Percentiles rank a stretch among this genome's conserved stretches.
These are phyloP conservation scores for Calonectria pauciramosa DNA, from an alignment of 2,329 filamentous ascomycete genomes.

Conservation along the genomic window DNA sequence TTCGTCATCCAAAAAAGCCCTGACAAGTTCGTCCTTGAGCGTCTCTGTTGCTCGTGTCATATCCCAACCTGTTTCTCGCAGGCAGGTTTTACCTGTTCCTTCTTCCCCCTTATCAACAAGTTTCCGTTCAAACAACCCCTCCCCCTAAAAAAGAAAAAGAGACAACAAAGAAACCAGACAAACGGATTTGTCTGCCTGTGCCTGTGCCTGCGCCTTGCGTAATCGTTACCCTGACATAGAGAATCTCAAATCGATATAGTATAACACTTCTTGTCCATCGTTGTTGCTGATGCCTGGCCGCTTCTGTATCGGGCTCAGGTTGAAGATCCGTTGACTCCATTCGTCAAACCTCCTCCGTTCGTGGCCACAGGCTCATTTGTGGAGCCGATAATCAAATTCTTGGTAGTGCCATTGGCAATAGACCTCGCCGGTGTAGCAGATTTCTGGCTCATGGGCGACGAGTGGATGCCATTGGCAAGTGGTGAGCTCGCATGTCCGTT, in stretches of 20 bases:
- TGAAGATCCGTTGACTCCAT: slow-evolving; percentile 48
- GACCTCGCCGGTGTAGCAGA: slow-evolving; percentile 42
- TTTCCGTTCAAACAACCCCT: slow-evolving; percentile 18
- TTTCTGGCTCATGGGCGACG: slow-evolving; percentile 60
- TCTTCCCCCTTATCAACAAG: slow-evolving; percentile 16
- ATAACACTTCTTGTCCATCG: slow-evolving; percentile 33
- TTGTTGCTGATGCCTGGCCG: slow-evolving; percentile 24
- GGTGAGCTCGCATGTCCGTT: slow-evolving; percentile 59
- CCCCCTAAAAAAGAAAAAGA: slow-evolving; percentile 22
- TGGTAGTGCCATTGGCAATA: slow-evolving; percentile 50
- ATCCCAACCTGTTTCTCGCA: slow-evolving; percentile 39
- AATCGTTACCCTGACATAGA: slow-evolving; percentile 46
- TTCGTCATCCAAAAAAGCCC: slow-evolving; percentile 36
- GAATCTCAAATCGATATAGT: slow-evolving; percentile 40
- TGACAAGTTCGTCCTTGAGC: slow-evolving; percentile 25
- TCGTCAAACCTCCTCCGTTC: slow-evolving; percentile 45
- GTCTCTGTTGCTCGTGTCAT: slow-evolving; percentile 27
- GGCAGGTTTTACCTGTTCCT: slow-evolving; percentile 11
- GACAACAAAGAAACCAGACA: slow-evolving; percentile 38
- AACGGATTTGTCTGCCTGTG: slow-evolving; percentile 33
- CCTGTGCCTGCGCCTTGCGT: slow-evolving; percentile 45
- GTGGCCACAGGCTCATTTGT: slow-evolving; percentile 35
- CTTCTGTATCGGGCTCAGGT: slow-evolving; percentile 27
- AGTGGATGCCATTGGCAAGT: slow-evolving; percentile 61
- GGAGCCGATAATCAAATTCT: slow-evolving; percentile 34